phyloP scores from a whole-genome alignment of 2,329 filamentous ascomycete genomes.

The Penicillium glabrum region DNA sequence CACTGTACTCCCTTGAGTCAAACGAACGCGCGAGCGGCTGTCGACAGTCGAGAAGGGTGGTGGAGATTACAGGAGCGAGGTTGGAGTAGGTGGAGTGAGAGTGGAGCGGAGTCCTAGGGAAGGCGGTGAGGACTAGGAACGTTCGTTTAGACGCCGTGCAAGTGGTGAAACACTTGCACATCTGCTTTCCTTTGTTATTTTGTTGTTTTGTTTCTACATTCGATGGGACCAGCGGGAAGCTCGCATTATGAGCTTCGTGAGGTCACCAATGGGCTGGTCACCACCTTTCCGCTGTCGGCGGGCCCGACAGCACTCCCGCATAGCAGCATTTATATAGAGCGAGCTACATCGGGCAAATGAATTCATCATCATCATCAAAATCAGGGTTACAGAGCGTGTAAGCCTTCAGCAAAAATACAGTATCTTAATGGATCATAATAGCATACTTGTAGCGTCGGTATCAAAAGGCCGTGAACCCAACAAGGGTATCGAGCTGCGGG shows the following conservation, averaged over 20 bases:
- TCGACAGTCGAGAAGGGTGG: neutral
- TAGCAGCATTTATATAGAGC: neutral
- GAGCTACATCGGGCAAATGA: neutral
- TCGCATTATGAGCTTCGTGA: neutral
- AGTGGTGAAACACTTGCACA: no score
- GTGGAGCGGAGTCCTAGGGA: neutral
- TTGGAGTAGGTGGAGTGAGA: no score
- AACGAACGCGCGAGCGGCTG: neutral
- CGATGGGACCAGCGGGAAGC: neutral
- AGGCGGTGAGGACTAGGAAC: neutral
- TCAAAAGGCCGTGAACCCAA: no score
- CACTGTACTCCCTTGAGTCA: neutral
- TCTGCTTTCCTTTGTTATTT: no score
- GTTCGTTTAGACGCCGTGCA: no score
- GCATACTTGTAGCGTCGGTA: no score
- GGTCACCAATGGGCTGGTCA: neutral
- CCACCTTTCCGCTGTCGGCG: neutral
- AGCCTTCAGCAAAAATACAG: no score
- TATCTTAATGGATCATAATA: no score
- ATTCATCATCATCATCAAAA: neutral
- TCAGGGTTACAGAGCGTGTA: no score
- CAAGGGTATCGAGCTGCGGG: no score
- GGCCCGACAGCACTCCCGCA: neutral
- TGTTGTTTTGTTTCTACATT: neutral
- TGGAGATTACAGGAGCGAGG: no score